Evolutionary conservation across 257 asterid genomes (phyloP).

Genomic region (Jacaranda copaia): DNA sequence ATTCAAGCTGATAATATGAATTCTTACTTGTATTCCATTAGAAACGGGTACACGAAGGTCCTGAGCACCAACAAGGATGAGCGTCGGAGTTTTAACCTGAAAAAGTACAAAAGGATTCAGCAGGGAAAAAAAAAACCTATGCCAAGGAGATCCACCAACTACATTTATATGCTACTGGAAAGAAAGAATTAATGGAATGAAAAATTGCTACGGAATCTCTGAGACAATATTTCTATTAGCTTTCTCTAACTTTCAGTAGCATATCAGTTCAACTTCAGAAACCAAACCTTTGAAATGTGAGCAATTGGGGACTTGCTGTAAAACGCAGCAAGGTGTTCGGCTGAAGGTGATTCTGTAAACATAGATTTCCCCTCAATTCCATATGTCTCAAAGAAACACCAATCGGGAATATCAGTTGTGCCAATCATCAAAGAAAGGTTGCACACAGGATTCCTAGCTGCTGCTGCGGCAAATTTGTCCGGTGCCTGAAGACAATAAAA

Average conservation of each 20-base stretch:
- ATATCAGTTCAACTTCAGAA: background rate
- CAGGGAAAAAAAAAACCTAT: background rate
- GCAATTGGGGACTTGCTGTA: slow-evolving; percentile 84
- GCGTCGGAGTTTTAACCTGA: slow-evolving; percentile 92
- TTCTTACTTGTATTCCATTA: slow-evolving; percentile 83
- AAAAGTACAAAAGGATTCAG: slow-evolving; percentile 24
- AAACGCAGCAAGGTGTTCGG: slow-evolving; percentile 68
- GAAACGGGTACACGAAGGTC: slow-evolving; percentile 93
- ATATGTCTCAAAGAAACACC: slow-evolving; percentile 78
- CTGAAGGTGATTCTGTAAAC: slow-evolving; percentile 79
- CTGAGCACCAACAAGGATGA: slow-evolving; percentile 82
- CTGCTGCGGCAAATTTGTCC: slow-evolving; percentile 82
- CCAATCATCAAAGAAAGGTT: slow-evolving; percentile 93
- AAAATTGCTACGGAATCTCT: background rate
- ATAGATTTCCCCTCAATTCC: slow-evolving; percentile 68
- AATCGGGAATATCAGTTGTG: slow-evolving; percentile 90
- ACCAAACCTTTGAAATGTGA: slow-evolving; percentile 74
- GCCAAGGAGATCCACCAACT: background rate
- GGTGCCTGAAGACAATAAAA: slow-evolving; percentile 67
- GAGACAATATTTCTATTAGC: background rate
- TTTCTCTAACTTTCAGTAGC: slow-evolving; percentile 15
- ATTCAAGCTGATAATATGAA: background rate
- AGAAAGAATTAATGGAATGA: background rate
- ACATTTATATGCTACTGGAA: background rate
- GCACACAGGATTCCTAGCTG: slow-evolving; percentile 90